phyloP scores from a whole-genome alignment of 1,284 basidiomycete species.

The Termitomyces sp. region DNA sequence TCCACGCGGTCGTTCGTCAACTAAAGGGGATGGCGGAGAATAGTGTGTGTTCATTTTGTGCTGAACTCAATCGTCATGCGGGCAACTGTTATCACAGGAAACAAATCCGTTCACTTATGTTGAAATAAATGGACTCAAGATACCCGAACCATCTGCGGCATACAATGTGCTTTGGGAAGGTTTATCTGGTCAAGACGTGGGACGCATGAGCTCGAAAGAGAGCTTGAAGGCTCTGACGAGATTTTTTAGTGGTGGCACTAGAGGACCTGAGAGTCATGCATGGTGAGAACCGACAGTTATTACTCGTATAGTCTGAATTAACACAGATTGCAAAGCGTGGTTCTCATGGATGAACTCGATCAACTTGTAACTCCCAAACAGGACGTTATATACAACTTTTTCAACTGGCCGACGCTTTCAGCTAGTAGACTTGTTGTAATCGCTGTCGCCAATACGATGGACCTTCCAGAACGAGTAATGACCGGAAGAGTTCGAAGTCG shows the following conservation, averaged over 20 bases:
- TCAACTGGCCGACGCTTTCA: constrained; percentile 95
- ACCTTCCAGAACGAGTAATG: constrained; percentile 92
- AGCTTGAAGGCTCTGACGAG: constrained; percentile 61
- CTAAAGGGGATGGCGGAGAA: constrained; percentile 82
- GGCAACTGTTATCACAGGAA: constrained; percentile 48
- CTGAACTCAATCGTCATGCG: background rate
- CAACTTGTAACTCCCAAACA: constrained; percentile 95
- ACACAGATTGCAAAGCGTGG: constrained; percentile 54
- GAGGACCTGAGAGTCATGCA: constrained; percentile 63
- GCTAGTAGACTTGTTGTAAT: constrained; percentile 89
- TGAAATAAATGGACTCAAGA: constrained; percentile 95
- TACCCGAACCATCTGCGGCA: constrained; percentile 84
- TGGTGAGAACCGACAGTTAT: constrained; percentile 40
- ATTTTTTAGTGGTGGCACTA: constrained; percentile 51
- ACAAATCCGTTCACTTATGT: constrained; percentile 93
- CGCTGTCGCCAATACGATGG: constrained; percentile 98
- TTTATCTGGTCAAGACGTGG: constrained; percentile 69
- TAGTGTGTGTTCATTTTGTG: constrained; percentile 44
- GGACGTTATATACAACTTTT: constrained; percentile 99
- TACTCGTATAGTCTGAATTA: background rate
- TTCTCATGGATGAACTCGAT: constrained; percentile 97
- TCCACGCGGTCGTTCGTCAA: constrained; percentile 87
- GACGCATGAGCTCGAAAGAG: constrained; percentile 63
- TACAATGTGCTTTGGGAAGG: constrained; percentile 89
- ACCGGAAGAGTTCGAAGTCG: constrained; percentile 90